Conservation (phyloP, 1,284 basidiomycete species). For the Fistulina hepatica region DNA sequence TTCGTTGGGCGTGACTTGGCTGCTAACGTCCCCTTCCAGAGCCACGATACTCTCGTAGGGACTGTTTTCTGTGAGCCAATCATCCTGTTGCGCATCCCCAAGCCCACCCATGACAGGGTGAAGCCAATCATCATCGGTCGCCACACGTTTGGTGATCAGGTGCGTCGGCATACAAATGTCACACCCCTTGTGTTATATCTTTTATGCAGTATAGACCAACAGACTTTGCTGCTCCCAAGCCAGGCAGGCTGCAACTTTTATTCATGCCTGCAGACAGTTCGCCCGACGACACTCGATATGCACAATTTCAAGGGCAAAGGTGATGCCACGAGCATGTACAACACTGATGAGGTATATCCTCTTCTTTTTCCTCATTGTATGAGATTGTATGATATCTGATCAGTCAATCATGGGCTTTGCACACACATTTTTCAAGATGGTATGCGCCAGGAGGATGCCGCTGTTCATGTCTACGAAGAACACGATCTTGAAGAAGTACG, state of each 20-base stretch:
- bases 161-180: constrained; percentile 20
- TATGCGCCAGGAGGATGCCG: constrained; percentile 89
- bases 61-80: constrained; percentile 99
- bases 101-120: constrained; percentile 90
- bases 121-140: constrained; percentile 96
- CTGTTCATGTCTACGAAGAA: constrained; percentile 98
- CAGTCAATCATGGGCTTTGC: constrained; percentile 92
- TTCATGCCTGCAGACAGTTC: constrained; percentile 72
- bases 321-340: constrained; percentile 91
- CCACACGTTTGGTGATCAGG: constrained; percentile 96
- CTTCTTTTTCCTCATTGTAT: neutral
- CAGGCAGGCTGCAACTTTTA: constrained; percentile 84
- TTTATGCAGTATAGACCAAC: constrained; percentile 70
- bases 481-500: constrained; percentile 93
- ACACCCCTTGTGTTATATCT: constrained; percentile 6
- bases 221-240: constrained; percentile 77
- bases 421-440: constrained; percentile 98
- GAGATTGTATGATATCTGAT: neutral
- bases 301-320: constrained; percentile 87
- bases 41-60: constrained; percentile 94
- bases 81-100: constrained; percentile 83
- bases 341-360: constrained; percentile 72
- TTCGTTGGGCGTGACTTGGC: neutral
- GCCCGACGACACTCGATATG: constrained; percentile 59
- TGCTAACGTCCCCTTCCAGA: constrained; percentile 31